Conservation (phyloP, 305 asterid genomes). For the Caryopteris hybrid region DNA sequence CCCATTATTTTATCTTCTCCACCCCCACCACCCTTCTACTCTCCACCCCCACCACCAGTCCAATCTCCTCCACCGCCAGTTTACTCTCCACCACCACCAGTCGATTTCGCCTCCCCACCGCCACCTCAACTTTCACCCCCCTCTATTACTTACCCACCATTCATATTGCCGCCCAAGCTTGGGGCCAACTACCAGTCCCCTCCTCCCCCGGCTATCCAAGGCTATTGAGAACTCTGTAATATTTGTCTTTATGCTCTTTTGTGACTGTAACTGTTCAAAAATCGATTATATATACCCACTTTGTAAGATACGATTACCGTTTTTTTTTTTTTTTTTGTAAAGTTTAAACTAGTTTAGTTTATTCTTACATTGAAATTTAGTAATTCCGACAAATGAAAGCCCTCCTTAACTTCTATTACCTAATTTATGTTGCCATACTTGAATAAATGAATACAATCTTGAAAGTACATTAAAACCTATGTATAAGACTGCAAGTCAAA, state of each 20-base stretch:
- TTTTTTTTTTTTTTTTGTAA: too few species aligned
- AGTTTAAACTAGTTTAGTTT: neutral
- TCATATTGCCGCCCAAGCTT: constrained; percentile 20
- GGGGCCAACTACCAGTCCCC: constrained; percentile 39
- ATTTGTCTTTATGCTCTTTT: constrained; percentile 4
- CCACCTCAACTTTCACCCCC: constrained; percentile 26
- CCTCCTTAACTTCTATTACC: neutral
- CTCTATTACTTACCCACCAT: constrained; percentile 15
- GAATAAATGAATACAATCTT: neutral
- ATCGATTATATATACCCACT: constrained; percentile 14
- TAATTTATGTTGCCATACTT: neutral
- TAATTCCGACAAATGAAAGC: neutral
- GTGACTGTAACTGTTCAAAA: neutral
- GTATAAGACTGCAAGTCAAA: too few species aligned
- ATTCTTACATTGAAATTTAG: neutral
- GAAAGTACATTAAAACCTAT: too few species aligned
- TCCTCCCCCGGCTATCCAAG: constrained; percentile 42
- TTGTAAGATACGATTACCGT: too few species aligned
- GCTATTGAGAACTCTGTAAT: constrained; percentile 25
- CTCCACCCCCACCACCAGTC: constrained; percentile 11
- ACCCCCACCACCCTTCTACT: constrained; percentile 22
- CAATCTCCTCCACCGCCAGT: constrained; percentile 12
- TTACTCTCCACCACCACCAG: constrained; percentile 18
- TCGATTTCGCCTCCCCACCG: neutral
- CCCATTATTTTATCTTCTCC: neutral